These are phyloP conservation scores for Lactifluus volemus DNA, from an alignment of 768 basidiomycete species.

Conservation along the genomic window DNA sequence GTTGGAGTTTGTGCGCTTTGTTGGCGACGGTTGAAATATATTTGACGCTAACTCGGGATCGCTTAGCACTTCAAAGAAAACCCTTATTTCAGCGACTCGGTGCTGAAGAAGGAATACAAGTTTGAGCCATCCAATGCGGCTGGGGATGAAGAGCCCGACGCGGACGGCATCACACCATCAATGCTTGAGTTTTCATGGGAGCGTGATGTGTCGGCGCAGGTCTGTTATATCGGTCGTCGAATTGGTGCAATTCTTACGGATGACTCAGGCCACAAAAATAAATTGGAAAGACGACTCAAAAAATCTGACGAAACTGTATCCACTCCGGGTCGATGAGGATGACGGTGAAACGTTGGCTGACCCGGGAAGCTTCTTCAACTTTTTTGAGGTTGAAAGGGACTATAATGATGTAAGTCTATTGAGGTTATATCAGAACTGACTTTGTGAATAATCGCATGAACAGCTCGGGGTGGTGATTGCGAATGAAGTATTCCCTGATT, in stretches of 20 bases:
- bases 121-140: constrained; percentile 48
- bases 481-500: constrained; percentile 73
- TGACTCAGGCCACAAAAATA: constrained; percentile 52
- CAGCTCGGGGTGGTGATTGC: constrained; percentile 68
- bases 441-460: constrained; percentile 8
- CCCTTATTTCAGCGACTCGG: constrained; percentile 67
- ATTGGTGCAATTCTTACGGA: not conserved
- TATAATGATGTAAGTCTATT: constrained; percentile 51
- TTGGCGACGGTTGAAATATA: constrained; percentile 8
- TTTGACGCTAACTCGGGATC: not conserved
- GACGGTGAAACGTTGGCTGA: constrained; percentile 59
- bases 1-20: constrained; percentile 73
- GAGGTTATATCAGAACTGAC: not conserved
- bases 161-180: constrained; percentile 64
- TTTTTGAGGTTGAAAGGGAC: constrained; percentile 62
- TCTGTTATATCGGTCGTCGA: constrained; percentile 23
- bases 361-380: constrained; percentile 81
- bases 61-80: constrained; percentile 76
- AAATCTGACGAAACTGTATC: constrained; percentile 72
- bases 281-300: constrained; percentile 75
- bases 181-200: constrained; percentile 81
- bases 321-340: constrained; percentile 50
- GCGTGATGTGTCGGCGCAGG: constrained; percentile 58
- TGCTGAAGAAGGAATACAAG: constrained; percentile 79
- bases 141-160: constrained; percentile 51